Base-by-base conservation (phyloP, 305 asterid genomes). In the Fraxinus velutina region DNA sequence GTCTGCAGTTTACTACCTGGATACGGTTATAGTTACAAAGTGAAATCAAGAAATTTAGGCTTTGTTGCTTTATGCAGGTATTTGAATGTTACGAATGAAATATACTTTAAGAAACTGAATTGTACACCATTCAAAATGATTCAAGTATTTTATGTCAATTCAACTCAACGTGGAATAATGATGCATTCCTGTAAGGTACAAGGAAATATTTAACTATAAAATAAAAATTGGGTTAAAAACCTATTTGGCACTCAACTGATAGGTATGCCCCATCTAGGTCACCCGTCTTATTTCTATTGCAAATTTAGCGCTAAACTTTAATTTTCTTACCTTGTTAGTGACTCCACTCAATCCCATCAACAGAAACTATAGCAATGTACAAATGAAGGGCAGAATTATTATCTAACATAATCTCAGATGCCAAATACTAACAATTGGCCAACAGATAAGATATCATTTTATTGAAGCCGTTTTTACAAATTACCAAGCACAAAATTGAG, bases 1-100 rank as follows among this genome's bases (percentile, higher is more conserved):
- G 70, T 76, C 81, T 80, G 86, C 81, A 81, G 78, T 79, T 83
- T 77, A 83, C 79, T 73, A 75, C 92, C 97, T 95, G 92, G 73
- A 81, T 72, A 75, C 34, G 83, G 47, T 27, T 27, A 27, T 21
- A 60, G 68, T 44, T 32, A 79, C 82, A 82, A 85, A 55, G 29
- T 27, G 64, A 70, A 78, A 77, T 6, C 55, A 80, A 79, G 36
- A 30, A 17, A 82, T 52, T 78, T 2, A 24, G 12, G 17, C 13
- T 3, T n/a, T 30, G 21, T 7, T 21, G 73, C 84, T 68, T 21
- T 79, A 76, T 66, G 73, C 70, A 44, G 55, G 82, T 62, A 60
- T 37, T 9, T 19, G 22, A 33, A 27, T 12, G 39, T 39, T 37
- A 66, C 8, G 66, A 71, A 27, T 21, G 7, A 64, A 73, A n/a